phyloP scores from a whole-genome alignment of 2,329 filamentous ascomycete genomes.

The Cladobotryum mycophilum region DNA sequence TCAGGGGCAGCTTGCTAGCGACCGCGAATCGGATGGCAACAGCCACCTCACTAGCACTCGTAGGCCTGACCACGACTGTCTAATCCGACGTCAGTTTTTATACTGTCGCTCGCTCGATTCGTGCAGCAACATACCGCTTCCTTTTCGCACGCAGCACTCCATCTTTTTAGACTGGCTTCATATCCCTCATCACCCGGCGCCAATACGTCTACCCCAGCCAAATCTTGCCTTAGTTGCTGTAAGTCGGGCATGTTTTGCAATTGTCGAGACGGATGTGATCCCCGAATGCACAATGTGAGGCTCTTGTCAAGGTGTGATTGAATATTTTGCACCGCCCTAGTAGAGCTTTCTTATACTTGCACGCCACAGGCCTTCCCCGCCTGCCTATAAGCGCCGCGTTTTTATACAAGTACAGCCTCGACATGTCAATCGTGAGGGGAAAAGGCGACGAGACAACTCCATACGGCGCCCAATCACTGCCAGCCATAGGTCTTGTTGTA shows the following conservation, averaged over 20 bases:
- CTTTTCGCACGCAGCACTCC: constrained; percentile 30
- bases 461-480: no score
- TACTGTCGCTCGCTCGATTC: no score
- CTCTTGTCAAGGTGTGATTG: not conserved
- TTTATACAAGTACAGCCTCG: no score
- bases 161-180: constrained; percentile 26
- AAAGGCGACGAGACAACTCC: no score
- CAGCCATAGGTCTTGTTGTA: no score
- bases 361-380: no score
- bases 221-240: constrained; percentile 11
- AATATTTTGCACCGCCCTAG: no score
- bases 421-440: no score
- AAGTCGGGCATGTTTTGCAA: constrained; percentile 16
- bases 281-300: not conserved
- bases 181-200: constrained; percentile 26
- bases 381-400: no score
- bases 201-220: constrained; percentile 19
- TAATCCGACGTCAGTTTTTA: not conserved
- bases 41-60: constrained; percentile 28
- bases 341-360: no score
- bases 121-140: constrained; percentile 21
- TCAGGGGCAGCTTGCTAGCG: constrained; percentile 37
- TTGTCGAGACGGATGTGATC: no score
- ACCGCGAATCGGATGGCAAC: constrained; percentile 18
- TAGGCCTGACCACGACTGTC: constrained; percentile 38